Conservation (phyloP, 192 early-diverging fungal species). For the Coemansia sp. region DNA sequence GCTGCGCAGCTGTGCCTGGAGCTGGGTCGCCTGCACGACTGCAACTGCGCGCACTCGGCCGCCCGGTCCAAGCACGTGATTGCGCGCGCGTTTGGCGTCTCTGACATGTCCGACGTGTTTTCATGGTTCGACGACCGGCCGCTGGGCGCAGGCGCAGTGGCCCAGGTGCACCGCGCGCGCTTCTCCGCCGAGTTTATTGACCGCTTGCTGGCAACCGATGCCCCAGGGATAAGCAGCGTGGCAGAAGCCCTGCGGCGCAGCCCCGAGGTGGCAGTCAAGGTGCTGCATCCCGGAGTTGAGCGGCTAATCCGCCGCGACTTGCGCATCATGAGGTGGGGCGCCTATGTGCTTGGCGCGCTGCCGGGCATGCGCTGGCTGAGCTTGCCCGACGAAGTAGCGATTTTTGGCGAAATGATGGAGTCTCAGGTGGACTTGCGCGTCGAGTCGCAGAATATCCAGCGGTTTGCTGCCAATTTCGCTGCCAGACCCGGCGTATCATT, state of each 20-base stretch:
- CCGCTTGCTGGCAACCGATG: conserved; percentile 9
- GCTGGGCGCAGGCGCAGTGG: conserved; percentile 94
- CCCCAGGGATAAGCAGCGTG: not conserved
- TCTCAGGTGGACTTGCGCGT: conserved; percentile 83
- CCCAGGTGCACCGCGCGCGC: conserved; percentile 71
- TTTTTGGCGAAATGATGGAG: conserved; percentile 93
- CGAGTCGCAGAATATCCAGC: conserved; percentile 75
- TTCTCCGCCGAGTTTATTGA: conserved; percentile 28
- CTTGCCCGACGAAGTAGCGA: conserved; percentile 84
- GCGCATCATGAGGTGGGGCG: conserved; percentile 78
- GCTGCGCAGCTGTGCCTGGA: conserved; percentile 71
- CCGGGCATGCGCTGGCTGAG: conserved; percentile 87
- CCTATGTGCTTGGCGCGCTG: conserved; percentile 64
- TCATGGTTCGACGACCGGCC: conserved; percentile 73
- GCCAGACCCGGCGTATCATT: conserved; percentile 63
- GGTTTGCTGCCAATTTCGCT: conserved; percentile 64
- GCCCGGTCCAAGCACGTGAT: conserved; percentile 66
- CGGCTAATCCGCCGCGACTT: conserved; percentile 77
- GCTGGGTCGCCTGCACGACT: conserved; percentile 81
- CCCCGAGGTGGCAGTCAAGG: conserved; percentile 80
- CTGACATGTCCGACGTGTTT: conserved; percentile 76
- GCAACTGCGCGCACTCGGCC: conserved; percentile 79
- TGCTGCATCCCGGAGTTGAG: conserved; percentile 84
- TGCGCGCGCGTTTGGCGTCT: conserved; percentile 63
- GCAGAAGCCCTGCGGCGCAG: conserved; percentile 35